Evolutionary conservation across 805 yeast genomes (phyloP).

Genomic region (Scheffersomyces ergatensis): DNA sequence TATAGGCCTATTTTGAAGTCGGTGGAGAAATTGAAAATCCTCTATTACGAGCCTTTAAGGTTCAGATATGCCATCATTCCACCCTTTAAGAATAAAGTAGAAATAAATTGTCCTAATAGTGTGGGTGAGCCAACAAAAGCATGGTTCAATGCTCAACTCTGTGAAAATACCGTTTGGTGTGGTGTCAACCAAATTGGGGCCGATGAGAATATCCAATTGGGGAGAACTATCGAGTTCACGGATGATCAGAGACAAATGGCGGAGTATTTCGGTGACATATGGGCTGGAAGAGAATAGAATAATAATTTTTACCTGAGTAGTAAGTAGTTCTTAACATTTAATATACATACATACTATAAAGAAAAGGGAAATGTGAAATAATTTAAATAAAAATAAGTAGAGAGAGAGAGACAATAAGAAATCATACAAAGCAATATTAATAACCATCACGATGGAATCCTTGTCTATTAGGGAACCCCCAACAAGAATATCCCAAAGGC

Average conservation of each 20-base stretch:
- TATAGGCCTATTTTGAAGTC: constrained; percentile 15
- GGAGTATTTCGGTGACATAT: constrained; percentile 46
- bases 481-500: constrained; percentile 43
- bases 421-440: too few species aligned
- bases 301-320: too few species aligned
- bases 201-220: constrained; percentile 37
- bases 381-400: too few species aligned
- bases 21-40: constrained; percentile 18
- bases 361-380: too few species aligned
- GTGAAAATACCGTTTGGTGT: constrained; percentile 28
- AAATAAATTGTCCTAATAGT: constrained; percentile 18
- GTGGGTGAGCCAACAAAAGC: constrained; percentile 21
- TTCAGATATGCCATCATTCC: constrained; percentile 23
- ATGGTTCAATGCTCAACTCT: constrained; percentile 22
- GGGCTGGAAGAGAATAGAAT: constrained; percentile 35
- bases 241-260: constrained; percentile 24
- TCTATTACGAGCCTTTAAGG: constrained; percentile 20
- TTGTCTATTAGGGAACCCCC: constrained; percentile 52
- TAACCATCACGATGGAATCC: too few species aligned
- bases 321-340: too few species aligned
- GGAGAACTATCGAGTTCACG: constrained; percentile 43
- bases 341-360: too few species aligned
- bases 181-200: constrained; percentile 23
- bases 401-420: too few species aligned
- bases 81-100: constrained; percentile 21